A percentile compares a stretch with the other conserved stretches of the same genome.
phyloP scores from a whole-genome alignment of 169 alveolate species.

The Cystoisospora suis region DNA sequence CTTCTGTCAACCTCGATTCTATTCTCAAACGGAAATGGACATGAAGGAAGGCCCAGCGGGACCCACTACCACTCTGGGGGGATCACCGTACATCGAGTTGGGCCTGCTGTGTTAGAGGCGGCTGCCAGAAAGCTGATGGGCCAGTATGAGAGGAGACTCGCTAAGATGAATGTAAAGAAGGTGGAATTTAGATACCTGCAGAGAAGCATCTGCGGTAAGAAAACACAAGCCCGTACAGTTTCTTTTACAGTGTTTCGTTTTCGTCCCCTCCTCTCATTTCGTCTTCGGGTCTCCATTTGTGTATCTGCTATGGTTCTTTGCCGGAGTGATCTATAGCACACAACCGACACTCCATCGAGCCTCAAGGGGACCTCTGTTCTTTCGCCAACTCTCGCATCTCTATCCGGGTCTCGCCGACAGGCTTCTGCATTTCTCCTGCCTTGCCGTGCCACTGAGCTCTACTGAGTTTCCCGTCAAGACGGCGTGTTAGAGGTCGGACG shows the following conservation, averaged over 20 bases:
- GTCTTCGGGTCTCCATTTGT: neutral
- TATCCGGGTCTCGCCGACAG: neutral
- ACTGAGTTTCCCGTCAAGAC: too few relatives aligned
- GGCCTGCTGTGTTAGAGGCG: conserved; percentile 64
- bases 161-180: conserved; percentile 60
- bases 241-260: neutral
- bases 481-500: too few relatives aligned
- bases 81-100: neutral
- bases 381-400: neutral
- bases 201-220: conserved; percentile 26
- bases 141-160: conserved; percentile 66
- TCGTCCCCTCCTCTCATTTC: neutral
- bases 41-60: neutral
- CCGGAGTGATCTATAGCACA: too few relatives aligned
- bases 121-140: conserved; percentile 68
- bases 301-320: too few relatives aligned
- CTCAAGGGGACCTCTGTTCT: neutral
- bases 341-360: too few relatives aligned
- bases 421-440: neutral
- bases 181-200: conserved; percentile 68
- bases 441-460: too few relatives aligned
- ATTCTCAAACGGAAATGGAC: too few relatives aligned
- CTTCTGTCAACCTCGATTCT: conserved; percentile 10
- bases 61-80: neutral
- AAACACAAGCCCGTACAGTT: neutral